phyloP scores from a whole-genome alignment of 805 yeast species.

The Schwanniomyces pseudopolymorphus region DNA sequence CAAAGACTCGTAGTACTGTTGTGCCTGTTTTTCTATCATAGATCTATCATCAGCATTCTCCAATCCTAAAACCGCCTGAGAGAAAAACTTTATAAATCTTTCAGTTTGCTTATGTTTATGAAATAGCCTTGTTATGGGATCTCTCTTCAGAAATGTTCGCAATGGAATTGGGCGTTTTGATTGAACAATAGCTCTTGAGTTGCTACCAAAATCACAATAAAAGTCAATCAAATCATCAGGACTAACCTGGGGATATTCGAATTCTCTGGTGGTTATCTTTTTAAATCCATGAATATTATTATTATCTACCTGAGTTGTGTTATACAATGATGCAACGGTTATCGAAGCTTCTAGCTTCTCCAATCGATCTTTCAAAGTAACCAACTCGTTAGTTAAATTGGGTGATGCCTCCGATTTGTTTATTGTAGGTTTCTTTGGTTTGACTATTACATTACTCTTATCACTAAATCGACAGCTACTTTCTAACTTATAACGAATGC shows the following conservation, averaged over 20 bases:
- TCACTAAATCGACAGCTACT: conserved; percentile 5
- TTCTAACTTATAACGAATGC: conserved; percentile 6
- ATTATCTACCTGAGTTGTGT: background rate
- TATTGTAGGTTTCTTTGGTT: background rate
- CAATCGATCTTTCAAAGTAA: conserved; percentile 1
- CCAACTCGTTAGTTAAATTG: conserved; percentile 3
- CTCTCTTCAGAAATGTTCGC: conserved; percentile 5
- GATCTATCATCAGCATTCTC: background rate
- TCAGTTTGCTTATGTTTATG: conserved; percentile 1
- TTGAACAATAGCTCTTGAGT: background rate
- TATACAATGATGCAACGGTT: conserved; percentile 5
- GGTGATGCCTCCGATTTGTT: background rate
- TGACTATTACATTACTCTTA: background rate
- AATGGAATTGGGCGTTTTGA: conserved; percentile 3
- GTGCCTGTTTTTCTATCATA: conserved; percentile 1
- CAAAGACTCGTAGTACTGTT: conserved; percentile 1
- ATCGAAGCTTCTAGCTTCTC: conserved; percentile 8
- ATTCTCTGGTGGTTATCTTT: background rate
- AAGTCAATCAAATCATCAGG: conserved; percentile 5
- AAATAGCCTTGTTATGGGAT: conserved; percentile 3
- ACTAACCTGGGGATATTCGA: background rate
- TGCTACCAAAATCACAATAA: conserved; percentile 4
- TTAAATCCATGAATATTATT: background rate
- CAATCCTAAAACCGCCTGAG: background rate
- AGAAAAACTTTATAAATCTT: background rate